Base-by-base conservation (phyloP, 1,284 basidiomycete species). In the Inonotus hispidus region DNA sequence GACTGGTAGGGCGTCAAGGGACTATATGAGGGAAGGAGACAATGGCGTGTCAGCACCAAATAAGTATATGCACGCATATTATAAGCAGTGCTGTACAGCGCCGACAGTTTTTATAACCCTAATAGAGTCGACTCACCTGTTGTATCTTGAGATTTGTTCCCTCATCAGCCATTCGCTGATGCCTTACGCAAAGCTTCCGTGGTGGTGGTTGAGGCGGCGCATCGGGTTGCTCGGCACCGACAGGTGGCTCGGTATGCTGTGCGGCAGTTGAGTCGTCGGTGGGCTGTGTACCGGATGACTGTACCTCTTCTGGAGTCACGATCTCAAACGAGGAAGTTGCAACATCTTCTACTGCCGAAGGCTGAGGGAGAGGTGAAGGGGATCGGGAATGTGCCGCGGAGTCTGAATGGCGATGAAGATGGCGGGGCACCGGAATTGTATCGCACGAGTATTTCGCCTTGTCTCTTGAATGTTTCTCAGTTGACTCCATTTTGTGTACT, bases 141-240 rank as follows among this genome's bases (percentile, higher is more conserved):
- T 99, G 97, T 14, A 99, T 80, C 76, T 92, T 95, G 63, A 92
- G 78, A 71, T 93, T 97, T 29, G 90, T 94, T 23, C 93, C 94
- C 72, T 97, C 90, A 76, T 99, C 95, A 7, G 97, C 97, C 91
- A 98, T 99, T 53, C 95, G 83, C 76, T 97, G 93, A 75, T 99
- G 96, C 43, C 94, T 77, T 10, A 93, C 84, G 71, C 94, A 96
- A 13, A 96, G 80, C 73, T 92, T 94, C 54, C 88, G 79, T 1
- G 81, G 78, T 2, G 80, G 76, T 21, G 78, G 80, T 54, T 74
- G 72, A 7, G 71, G 68, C 49, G 65, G 66, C 35, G 69, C 62
- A 59, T 70, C 66, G 69, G 49, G 25, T 14, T 53, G 38, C n/a
- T 57, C 50, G 41, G 25, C 25, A 19, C 16, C 29, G 27, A n/a